These are phyloP conservation scores for Stygiomarasmius scandens DNA, from an alignment of 1,284 basidiomycete genomes.

Conservation along the genomic window DNA sequence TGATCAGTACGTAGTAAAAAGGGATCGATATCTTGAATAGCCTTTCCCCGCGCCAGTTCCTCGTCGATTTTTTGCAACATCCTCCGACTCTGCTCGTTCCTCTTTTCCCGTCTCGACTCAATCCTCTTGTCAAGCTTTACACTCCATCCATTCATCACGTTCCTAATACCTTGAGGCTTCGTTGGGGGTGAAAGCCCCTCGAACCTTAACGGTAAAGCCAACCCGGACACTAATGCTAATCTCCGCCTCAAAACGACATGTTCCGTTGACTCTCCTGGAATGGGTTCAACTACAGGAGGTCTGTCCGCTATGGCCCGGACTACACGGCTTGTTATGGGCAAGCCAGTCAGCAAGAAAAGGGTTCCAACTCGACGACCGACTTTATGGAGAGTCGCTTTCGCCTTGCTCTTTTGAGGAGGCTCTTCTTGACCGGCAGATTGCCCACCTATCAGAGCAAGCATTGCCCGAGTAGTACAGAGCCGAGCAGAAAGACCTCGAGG, in stretches of 20 bases:
- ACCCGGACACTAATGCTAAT: conserved; percentile 20
- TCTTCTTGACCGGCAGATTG: neutral
- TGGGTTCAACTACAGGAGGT: conserved; percentile 15
- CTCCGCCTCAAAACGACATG: conserved; percentile 19
- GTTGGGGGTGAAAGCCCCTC: conserved; percentile 21
- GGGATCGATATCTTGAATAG: neutral
- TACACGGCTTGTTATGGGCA: conserved; percentile 16
- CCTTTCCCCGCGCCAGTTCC: neutral
- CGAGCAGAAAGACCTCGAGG: conserved; percentile 29
- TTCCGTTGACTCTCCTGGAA: conserved; percentile 7
- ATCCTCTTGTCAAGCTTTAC: conserved; percentile 22
- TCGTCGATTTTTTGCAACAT: conserved; percentile 15
- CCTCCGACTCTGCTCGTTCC: conserved; percentile 16
- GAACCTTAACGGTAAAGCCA: conserved; percentile 19
- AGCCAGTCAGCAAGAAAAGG: conserved; percentile 16
- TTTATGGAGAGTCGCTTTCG: conserved; percentile 15
- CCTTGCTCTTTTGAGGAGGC: neutral
- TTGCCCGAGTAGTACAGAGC: conserved; percentile 27
- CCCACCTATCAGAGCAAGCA: conserved; percentile 24
- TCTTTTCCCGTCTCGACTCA: conserved; percentile 12
- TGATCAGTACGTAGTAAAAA: neutral
- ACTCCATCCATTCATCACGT: conserved; percentile 22
- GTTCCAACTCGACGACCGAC: conserved; percentile 21
- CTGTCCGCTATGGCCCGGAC: conserved; percentile 21
- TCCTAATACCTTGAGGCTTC: conserved; percentile 24